phyloP scores from a whole-genome alignment of 2,329 filamentous ascomycete species.

The Diaporthe longicolla region DNA sequence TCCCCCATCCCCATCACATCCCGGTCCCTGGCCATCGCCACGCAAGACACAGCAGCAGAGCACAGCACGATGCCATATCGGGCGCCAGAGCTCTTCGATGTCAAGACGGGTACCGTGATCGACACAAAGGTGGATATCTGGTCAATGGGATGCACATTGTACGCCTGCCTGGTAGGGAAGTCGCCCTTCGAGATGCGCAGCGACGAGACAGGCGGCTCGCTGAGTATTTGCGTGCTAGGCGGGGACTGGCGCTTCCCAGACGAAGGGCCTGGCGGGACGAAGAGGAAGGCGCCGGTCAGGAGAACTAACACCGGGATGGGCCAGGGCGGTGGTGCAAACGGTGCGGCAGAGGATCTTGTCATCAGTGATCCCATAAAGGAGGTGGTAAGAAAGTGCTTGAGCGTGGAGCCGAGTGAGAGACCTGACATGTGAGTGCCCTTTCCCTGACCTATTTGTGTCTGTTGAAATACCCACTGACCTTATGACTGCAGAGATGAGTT shows the following conservation, averaged over 20 bases:
- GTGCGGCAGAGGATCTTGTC: slow-evolving; percentile 58
- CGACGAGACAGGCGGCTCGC: slow-evolving; percentile 93
- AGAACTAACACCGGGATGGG: slow-evolving; percentile 47
- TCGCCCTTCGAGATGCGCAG: slow-evolving; percentile 96
- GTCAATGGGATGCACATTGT: slow-evolving; percentile 97
- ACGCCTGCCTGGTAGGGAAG: slow-evolving; percentile 96
- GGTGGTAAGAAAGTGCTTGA: slow-evolving; percentile 87
- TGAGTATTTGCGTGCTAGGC: slow-evolving; percentile 92
- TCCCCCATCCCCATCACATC: slow-evolving; percentile 92
- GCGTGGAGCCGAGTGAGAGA: slow-evolving; percentile 87
- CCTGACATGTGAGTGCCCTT: slow-evolving; percentile 74
- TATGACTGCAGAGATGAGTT: slow-evolving; percentile 71
- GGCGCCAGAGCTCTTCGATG: slow-evolving; percentile 97
- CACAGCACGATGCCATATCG: slow-evolving; percentile 99
- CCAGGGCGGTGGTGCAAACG: slow-evolving; percentile 48
- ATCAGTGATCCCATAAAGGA: slow-evolving; percentile 90
- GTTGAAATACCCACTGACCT: slow-evolving; percentile 14
- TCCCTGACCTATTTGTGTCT: neutral
- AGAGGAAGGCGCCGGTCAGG: slow-evolving; percentile 55
- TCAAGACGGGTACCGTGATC: slow-evolving; percentile 91
- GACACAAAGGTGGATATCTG: slow-evolving; percentile 99
- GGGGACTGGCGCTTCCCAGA: slow-evolving; percentile 98
- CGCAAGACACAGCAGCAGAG: slow-evolving; percentile 95
- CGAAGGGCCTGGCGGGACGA: slow-evolving; percentile 75
- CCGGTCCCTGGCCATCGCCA: slow-evolving; percentile 88